These are phyloP conservation scores for Tetraselmis chui DNA, from an alignment of 139 green algal genomes.

Conservation along the genomic window DNA sequence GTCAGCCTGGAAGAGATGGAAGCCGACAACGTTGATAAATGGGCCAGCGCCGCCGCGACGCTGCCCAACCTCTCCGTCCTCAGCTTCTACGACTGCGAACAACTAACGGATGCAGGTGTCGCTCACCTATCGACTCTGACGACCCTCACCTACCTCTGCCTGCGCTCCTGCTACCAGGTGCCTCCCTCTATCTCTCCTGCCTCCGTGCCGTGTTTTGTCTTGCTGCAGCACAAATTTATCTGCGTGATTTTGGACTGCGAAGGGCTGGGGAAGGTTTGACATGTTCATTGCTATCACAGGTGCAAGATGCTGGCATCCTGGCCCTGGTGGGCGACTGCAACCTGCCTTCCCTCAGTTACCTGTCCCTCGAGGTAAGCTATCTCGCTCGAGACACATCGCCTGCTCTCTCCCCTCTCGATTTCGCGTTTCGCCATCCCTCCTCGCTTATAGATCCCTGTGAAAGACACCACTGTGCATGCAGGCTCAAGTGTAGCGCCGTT, in stretches of 20 bases:
- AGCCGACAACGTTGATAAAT: neutral
- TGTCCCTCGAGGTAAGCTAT: neutral
- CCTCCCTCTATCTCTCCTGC: neutral
- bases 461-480: neutral
- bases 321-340: neutral
- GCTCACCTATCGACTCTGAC: neutral
- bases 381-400: too few relatives aligned
- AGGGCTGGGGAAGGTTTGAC: too few relatives aligned
- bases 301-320: neutral
- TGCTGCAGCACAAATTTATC: too few relatives aligned
- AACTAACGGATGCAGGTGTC: neutral
- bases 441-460: neutral
- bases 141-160: neutral
- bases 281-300: too few relatives aligned
- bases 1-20: neutral
- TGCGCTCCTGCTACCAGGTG: neutral
- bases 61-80: neutral
- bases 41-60: too few relatives aligned
- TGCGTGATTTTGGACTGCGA: too few relatives aligned
- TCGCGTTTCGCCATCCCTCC: neutral
- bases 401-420: neutral
- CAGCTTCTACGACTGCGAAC: neutral
- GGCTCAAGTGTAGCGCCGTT: neutral
- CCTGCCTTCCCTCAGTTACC: neutral
- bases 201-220: too few relatives aligned